Evolutionary conservation across 73 alveolate species (phyloP).

Genomic region (Paramecium octaurelia): DNA sequence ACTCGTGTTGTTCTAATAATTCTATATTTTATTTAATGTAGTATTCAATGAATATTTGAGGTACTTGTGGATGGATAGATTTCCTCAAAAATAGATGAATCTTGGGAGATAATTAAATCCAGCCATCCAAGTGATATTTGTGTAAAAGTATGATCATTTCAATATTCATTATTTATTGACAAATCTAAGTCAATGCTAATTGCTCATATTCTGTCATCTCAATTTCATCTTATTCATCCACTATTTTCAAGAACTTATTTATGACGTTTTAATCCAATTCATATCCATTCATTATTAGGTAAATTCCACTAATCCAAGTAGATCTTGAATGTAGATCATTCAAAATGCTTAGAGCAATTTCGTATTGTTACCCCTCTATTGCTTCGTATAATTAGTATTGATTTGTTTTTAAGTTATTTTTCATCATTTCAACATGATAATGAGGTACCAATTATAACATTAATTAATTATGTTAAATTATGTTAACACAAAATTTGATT

Average conservation of each 20-base stretch:
- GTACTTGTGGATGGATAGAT: not conserved
- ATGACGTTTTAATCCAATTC: not conserved
- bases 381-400: not conserved
- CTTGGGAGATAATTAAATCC: not conserved
- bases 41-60: not conserved
- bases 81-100: not conserved
- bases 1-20: not conserved
- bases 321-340: not conserved
- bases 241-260: not conserved
- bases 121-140: not conserved
- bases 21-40: slow-evolving; percentile 3
- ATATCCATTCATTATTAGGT: not conserved
- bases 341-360: not conserved
- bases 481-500: not conserved
- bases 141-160: not conserved
- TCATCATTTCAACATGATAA: slow-evolving; percentile 33
- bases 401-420: not conserved
- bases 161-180: not conserved
- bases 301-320: slow-evolving; percentile 7
- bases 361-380: not conserved
- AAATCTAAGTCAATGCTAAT: not conserved
- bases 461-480: not conserved
- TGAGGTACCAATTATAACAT: slow-evolving; percentile 42
- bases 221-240: not conserved
- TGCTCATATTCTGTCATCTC: not conserved